Evolutionary conservation across 495 filamentous ascomycete species (phyloP), one percentile per base, ranked within the genome.

Genomic region (Cenococcum geophilum): DNA sequence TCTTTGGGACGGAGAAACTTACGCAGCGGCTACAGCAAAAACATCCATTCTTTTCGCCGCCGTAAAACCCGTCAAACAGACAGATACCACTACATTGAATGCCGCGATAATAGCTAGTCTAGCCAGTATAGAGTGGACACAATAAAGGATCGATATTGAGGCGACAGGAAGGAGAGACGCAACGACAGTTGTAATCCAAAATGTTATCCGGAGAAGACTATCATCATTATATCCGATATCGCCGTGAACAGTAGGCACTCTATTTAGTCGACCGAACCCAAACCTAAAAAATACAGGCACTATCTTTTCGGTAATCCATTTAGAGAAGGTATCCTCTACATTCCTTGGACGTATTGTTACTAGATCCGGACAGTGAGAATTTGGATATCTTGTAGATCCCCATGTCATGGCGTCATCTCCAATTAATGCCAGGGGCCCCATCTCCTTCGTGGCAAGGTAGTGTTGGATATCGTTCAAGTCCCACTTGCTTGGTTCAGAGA

Each of bases 1-100:
- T n/a, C n/a, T n/a, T n/a, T n/a, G n/a, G n/a, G n/a, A n/a, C n/a
- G n/a, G n/a, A 40, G 42, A 27, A 4, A 61, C 58, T 54, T 43
- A 61, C 58, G 58, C 49, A 14, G 58, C 48, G 5, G 50, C 40
- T 11, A 55, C 49, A 23, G 58, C 58, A 51, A 61, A 61, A 16
- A 61, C 35, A 8, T 61, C 58, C 12, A 34, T 34, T 12, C 48
- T 12, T 25, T 55, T 61, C 5, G 58, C 58, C 11, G 21, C 55
- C 14, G 58, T 61, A 42, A 61, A 54, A 10, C 25, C 49, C 4
- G 20, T 42, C 50, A 61, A 42, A 20, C 23, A 54, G 16, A 61
- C n/a, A 1, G 58, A 52, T 5, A 61, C 8, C 21, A 61, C 32
- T 35, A 61, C 48, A 45, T 61, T 61, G 49, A 61, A 61, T 8